Base-by-base conservation (phyloP, 1,139 yeast genomes). In the Candida pseudoviswanathii region DNA sequence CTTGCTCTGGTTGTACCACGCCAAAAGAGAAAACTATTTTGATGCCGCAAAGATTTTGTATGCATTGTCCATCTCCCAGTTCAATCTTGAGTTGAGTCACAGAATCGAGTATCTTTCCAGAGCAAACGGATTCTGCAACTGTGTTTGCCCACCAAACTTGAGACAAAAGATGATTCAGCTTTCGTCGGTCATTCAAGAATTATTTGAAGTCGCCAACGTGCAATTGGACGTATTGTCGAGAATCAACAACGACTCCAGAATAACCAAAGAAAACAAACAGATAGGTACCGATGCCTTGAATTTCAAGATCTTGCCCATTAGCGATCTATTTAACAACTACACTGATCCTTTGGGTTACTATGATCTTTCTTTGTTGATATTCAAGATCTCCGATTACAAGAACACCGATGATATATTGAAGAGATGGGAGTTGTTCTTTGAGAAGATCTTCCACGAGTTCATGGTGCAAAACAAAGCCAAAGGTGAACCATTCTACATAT, bases 121-220 rank as follows among this genome's bases (percentile, higher is more conserved):
- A 57, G 98, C 97, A 0, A 88, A 87, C 64, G 97, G 97, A 2
- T 92, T 89, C 71, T 89, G 97, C 64, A 89, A 89, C 61, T 86
- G 96, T 65, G 84, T 83, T 30, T 85, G 94, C 56, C 87, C 95
- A 24, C 91, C 95, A 31, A 82, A 80, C 52, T 77, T 85, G 59
- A 80, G 95, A 57, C 96, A 87, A 60, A 82, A 83, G 56, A 85
- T 89, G 81, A 81, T 85, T 31, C 85, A 83, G 59, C 74, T 94
- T 51, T 79, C 90, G 1, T 76, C 84, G 8, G 74, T 80, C 55
- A 86, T 92, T 33, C 87, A 85, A 57, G 97, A 92, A 62, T 79
- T 88, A 47, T 82, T 92, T 60, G 96, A 89, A 46, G 95, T 94
- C 41, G 95, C 97, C 3, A 84, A 86, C 56, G 78, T 94, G 46